Base-by-base conservation (phyloP, 2,329 filamentous ascomycete genomes). In the Atkinsonella hypoxylon region DNA sequence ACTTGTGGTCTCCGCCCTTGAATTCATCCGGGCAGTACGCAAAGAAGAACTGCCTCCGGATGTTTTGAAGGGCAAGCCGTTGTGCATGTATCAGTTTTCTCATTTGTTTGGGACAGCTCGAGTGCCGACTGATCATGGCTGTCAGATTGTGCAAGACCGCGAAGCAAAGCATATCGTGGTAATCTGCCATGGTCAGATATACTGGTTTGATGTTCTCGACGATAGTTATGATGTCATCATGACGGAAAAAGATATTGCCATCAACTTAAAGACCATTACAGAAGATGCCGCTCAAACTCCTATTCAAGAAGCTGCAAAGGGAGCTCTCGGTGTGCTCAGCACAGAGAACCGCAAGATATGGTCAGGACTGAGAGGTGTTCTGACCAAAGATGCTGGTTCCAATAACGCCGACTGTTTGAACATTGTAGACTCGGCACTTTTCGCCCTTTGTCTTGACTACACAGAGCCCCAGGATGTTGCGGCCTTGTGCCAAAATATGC, bases 61-160 rank as follows among this genome's bases (percentile, higher is more conserved):
- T 67, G 89, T 77, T 1, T 69, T 96, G 54, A 85, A 84, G 59
- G 89, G 88, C 18, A 84, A 82, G 20, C 89, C 93, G 0, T 75
- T 98, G 17, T 93, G 89, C 75, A 98, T 98, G 93, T 95, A 96
- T 66, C 93, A 98, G 66, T 97, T 95, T 70, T 95, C 91, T 0
- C 81, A 91, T 17, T 74, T 98, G 30, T 98, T 98, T 61, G 93
- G 93, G 48, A 97, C 93, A 1, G 90, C 93, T 44, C 82, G 93
- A 57, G 87, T 98, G 9, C 93, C 93, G 0, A 97, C 91, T 0
- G 88, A 95, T 31, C 84, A 93, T 63, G 93, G 93, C 5, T 98
- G 93, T 64, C 86, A 95, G 59, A 97, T 98, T 61, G 89, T 90
- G 56, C 90, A 97, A 64, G 90, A 97, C 61, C 87, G 89, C 0